Evolutionary conservation across 345 rosid species (phyloP).

Genomic region (Toxicodendron radicans): DNA sequence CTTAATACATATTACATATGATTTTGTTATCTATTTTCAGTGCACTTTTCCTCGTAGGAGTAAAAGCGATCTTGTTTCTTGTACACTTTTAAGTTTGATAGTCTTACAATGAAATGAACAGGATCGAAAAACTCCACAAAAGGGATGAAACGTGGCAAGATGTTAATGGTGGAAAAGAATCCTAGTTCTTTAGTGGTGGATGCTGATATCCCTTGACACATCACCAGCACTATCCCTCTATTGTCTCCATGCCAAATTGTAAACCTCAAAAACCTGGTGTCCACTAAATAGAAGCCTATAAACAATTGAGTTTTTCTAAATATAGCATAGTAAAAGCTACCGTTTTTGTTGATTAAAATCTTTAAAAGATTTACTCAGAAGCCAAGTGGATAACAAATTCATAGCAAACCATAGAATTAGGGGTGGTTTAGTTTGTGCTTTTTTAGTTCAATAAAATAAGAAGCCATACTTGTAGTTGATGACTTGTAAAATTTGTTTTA

Average conservation of each 20-base stretch:
- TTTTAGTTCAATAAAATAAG: neutral
- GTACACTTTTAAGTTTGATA: neutral
- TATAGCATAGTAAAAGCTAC: neutral
- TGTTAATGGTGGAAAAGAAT: neutral
- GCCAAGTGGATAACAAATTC: neutral
- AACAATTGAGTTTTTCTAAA: neutral
- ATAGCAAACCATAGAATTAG: neutral
- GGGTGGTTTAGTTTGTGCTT: neutral
- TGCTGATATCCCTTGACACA: neutral
- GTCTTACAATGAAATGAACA: neutral
- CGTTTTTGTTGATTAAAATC: neutral
- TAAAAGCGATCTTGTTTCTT: neutral
- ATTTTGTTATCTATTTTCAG: neutral
- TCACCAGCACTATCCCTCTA: neutral
- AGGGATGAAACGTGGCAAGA: neutral
- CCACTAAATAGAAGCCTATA: neutral
- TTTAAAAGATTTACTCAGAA: neutral
- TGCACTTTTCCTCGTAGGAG: conserved; percentile 10
- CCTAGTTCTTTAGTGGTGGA: neutral
- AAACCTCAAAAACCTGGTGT: neutral
- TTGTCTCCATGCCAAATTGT: neutral
- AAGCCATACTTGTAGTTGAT: neutral
- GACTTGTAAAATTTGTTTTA: neutral
- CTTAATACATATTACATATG: neutral
- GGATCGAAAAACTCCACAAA: neutral